A percentile compares a stretch with the other conserved stretches of the same genome.
Conservation (phyloP, 495 filamentous ascomycete species). For the Aspergillus biplanus region DNA sequence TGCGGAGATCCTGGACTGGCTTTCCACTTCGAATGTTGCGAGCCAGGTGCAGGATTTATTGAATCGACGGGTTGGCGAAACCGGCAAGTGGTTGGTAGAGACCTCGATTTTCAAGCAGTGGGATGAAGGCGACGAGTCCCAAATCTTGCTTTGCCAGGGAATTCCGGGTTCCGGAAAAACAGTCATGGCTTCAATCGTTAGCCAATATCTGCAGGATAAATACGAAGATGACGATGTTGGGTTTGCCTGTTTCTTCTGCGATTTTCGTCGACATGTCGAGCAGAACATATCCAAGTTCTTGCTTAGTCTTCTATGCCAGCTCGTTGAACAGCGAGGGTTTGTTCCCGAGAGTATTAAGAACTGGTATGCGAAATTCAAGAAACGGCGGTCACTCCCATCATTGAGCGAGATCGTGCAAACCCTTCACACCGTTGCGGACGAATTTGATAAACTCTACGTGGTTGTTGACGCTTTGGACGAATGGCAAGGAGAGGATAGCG, state of each 20-base stretch:
- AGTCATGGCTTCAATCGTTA: neutral
- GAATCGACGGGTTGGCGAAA: neutral
- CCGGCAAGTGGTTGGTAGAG: neutral
- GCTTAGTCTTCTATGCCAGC: conserved; percentile 1
- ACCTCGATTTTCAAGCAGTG: neutral
- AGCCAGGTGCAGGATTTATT: neutral
- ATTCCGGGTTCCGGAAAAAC: neutral
- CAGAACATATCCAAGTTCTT: neutral
- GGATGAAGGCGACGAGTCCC: neutral
- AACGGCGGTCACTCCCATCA: neutral
- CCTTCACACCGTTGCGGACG: neutral
- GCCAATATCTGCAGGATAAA: neutral
- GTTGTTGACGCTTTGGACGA: neutral
- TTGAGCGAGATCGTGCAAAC: neutral
- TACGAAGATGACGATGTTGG: neutral
- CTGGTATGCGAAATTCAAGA: conserved; percentile 1
- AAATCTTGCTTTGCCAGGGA: neutral
- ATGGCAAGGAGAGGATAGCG: neutral
- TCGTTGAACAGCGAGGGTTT: neutral
- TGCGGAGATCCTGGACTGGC: neutral
- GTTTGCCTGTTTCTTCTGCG: neutral
- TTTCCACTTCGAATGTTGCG: neutral
- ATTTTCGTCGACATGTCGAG: neutral
- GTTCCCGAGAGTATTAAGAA: neutral
- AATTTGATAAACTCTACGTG: neutral